Evolutionary conservation across 441 rosid species (phyloP).

Genomic region (Adansonia gregorii): DNA sequence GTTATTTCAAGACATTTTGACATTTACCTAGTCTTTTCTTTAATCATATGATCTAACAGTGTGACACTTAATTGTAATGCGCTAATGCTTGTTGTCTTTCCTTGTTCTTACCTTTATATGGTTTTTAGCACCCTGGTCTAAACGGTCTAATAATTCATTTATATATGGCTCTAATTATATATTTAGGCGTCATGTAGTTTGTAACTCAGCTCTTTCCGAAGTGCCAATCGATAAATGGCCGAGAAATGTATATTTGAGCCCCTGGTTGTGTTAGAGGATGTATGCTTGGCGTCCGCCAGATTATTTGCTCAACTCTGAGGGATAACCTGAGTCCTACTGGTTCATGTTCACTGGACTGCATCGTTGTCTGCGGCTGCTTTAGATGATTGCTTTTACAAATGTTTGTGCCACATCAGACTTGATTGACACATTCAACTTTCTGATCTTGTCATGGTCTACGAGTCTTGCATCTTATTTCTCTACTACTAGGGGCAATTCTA

Average conservation of each 20-base stretch:
- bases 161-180: neutral
- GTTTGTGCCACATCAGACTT: constrained; percentile 22
- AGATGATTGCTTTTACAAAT: neutral
- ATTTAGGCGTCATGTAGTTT: neutral
- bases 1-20: neutral
- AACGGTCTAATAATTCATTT: neutral
- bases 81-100: neutral
- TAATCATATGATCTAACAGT: neutral
- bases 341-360: neutral
- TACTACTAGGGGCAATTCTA: neutral
- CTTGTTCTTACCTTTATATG: neutral
- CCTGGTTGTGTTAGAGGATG: neutral
- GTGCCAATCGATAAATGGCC: neutral
- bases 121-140: neutral
- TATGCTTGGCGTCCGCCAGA: neutral
- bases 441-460: constrained; percentile 16
- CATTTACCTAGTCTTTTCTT: neutral
- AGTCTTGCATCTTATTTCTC: constrained; percentile 27
- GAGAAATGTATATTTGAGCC: neutral
- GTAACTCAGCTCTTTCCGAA: neutral
- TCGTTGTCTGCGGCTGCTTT: constrained; percentile 1
- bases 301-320: neutral
- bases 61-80: neutral
- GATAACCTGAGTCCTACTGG: neutral
- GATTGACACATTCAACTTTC: constrained; percentile 22